Conservation (phyloP, 768 basidiomycete species). For the Leccinum sublutescens region DNA sequence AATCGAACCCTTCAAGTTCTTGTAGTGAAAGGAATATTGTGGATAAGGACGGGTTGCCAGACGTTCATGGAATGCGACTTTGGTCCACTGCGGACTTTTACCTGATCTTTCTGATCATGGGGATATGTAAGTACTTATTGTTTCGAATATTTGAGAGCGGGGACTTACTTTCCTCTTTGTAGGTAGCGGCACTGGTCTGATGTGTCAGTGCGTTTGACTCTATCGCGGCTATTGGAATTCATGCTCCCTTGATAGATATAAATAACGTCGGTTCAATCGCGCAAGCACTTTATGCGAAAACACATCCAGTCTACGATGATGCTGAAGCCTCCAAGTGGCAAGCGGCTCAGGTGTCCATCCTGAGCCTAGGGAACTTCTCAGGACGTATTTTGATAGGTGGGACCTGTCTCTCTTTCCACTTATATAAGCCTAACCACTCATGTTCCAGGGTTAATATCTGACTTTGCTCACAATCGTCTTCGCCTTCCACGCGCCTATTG, state of each 20-base stretch:
- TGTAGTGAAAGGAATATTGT: background rate
- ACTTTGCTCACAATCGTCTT: slow-evolving; percentile 56
- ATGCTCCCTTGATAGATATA: slow-evolving; percentile 50
- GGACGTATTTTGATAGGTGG: slow-evolving; percentile 78
- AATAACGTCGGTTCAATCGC: slow-evolving; percentile 86
- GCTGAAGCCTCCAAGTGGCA: slow-evolving; percentile 71
- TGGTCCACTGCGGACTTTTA: slow-evolving; percentile 60
- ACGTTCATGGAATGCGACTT: slow-evolving; percentile 54
- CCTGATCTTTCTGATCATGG: slow-evolving; percentile 54
- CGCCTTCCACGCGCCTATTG: slow-evolving; percentile 66
- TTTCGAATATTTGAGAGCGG: background rate
- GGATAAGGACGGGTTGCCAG: slow-evolving; percentile 38
- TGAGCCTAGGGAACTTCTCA: slow-evolving; percentile 78
- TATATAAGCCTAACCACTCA: background rate
- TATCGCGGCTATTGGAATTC: background rate
- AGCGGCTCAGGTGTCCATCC: slow-evolving; percentile 77
- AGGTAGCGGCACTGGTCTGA: slow-evolving; percentile 75
- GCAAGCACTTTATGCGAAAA: slow-evolving; percentile 62
- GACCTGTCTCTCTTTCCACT: background rate
- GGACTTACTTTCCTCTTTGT: slow-evolving; percentile 2
- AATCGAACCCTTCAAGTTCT: slow-evolving; percentile 21
- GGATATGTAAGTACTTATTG: slow-evolving; percentile 46
- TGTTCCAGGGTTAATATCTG: slow-evolving; percentile 61
- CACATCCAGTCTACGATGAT: slow-evolving; percentile 63
- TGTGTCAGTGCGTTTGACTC: slow-evolving; percentile 49